Conservation (phyloP, 495 filamentous ascomycete species). For the Penicilliopsis zonata region DNA sequence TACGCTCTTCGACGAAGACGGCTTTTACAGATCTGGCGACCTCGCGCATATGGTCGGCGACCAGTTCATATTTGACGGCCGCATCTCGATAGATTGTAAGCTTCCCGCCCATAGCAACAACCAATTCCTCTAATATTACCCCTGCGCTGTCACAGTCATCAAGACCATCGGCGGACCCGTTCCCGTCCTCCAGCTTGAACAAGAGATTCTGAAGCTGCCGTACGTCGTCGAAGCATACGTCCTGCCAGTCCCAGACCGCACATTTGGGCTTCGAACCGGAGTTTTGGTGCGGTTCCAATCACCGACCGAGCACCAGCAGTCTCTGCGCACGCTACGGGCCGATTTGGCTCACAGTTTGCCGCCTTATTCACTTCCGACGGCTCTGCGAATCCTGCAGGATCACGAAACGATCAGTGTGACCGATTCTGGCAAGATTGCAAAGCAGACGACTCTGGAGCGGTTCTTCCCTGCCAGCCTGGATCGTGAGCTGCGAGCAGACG, state of each 20-base stretch:
- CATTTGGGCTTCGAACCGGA: neutral
- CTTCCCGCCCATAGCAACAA: neutral
- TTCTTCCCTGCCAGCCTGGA: too few species aligned
- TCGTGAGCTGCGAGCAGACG: too few species aligned
- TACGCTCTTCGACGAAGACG: conserved; percentile 4
- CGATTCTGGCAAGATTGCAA: too few species aligned
- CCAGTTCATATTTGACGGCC: conserved; percentile 4
- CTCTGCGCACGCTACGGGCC: neutral
- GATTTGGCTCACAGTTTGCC: neutral
- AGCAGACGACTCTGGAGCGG: too few species aligned
- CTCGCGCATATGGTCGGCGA: conserved; percentile 2
- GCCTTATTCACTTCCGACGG: neutral
- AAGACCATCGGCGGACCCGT: neutral
- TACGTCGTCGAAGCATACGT: conserved; percentile 5
- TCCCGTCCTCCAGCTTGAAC: conserved; percentile 5
- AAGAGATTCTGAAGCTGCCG: conserved; percentile 1
- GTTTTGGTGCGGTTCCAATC: neutral
- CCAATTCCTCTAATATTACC: neutral
- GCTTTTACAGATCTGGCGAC: conserved; percentile 7
- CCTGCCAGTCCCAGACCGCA: conserved; percentile 2
- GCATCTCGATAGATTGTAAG: conserved; percentile 5
- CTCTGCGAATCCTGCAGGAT: neutral
- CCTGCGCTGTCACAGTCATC: neutral
- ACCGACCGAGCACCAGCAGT: neutral
- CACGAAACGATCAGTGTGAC: neutral